Evolutionary conservation across 2,329 filamentous ascomycete genomes (phyloP), one percentile per base, ranked within the genome.

Genomic region (Knufia petricola): DNA sequence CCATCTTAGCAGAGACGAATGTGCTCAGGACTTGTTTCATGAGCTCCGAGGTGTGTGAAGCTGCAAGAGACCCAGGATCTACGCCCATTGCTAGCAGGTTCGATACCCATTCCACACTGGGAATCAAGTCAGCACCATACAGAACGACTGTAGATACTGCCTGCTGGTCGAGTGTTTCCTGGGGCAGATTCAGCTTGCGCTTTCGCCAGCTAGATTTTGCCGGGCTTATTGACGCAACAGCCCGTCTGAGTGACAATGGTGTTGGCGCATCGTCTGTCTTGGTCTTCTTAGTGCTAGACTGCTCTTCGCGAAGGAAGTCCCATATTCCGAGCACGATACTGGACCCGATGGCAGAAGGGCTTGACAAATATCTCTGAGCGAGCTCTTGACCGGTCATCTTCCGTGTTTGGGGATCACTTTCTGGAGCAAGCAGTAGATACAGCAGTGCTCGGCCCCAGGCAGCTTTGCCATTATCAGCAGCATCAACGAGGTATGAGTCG

Each of bases 401-500:
- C 49, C 84, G 81, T 41, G 85, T 69, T 31, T 71, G 71, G 2
- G 81, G 72, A 10, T 82, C 72, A 17, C 86, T 70, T 10, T 65
- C 70, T 12, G 78, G 68, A 1, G 82, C 80, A 39, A 81, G 81
- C 39, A 90, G 77, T 13, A 85, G 69, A 63, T 85, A 94, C n/a
- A 95, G 81, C 50, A 90, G 78, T 1, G 85, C 82, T 59, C 94
- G 85, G 12, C 85, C 82, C 92, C 90, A 98, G 13, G 82, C 79
- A 46, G 78, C 66, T 52, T 75, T 74, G n/a, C 77, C 70, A 8
- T 76, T 67, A 12, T 69, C 68, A 3, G 69, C 63, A 10, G 73
- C 68, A 23, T 76, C 70, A 10, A 69, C 67, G 2, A 88, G 63
- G 15, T 73, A 70, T 13, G 71, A 63, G 13, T 81, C 75, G 13